phyloP scores from a whole-genome alignment of 1,284 basidiomycete species.

The Hemileia vastatrix region DNA sequence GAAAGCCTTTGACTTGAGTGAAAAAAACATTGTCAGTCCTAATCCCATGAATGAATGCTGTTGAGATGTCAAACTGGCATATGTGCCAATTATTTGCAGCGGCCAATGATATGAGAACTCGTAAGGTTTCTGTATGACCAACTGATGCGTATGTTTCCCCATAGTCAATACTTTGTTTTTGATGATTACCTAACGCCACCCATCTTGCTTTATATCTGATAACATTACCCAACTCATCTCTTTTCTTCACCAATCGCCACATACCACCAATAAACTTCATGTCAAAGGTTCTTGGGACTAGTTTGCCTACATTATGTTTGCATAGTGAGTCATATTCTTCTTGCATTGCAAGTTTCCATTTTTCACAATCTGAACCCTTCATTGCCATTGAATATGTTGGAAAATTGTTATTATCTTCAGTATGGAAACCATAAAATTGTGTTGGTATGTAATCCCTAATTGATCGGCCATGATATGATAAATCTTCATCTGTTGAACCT shows the following conservation, averaged over 20 bases:
- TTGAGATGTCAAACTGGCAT: conserved; percentile 4
- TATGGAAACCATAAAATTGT: background rate
- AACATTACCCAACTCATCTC: background rate
- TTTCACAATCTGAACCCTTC: background rate
- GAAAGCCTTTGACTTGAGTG: no score
- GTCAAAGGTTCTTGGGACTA: background rate
- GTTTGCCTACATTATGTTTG: background rate
- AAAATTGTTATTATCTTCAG: background rate
- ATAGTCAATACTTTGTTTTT: background rate
- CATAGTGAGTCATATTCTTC: background rate
- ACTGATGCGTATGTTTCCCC: background rate
- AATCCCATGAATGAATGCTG: no score
- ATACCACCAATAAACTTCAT: background rate
- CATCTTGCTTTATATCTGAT: conserved; percentile 2
- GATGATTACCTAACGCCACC: conserved; percentile 3
- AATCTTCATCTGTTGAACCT: no score
- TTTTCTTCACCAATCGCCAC: conserved; percentile 1
- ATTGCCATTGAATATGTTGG: background rate
- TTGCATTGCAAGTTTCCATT: background rate
- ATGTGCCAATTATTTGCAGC: background rate
- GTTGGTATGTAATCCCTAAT: no score
- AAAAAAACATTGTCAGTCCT: no score
- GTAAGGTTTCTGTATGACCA: background rate
- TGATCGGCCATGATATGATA: no score
- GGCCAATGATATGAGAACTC: background rate